Evolutionary conservation across 768 basidiomycete genomes (phyloP), one percentile per base, ranked within the genome.

Genomic region (Mycena amicta): DNA sequence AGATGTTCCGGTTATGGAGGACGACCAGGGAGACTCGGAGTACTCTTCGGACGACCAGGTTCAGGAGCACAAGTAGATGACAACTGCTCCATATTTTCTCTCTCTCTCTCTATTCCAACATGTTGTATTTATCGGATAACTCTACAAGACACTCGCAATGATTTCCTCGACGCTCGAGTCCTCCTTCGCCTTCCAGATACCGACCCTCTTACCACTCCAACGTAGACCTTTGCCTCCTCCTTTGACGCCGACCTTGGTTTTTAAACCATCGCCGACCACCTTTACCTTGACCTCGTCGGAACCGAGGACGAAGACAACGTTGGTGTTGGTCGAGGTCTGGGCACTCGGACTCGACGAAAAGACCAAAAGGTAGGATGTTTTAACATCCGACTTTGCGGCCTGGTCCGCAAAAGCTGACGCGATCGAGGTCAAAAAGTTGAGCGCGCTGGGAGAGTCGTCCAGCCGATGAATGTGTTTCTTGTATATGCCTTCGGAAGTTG

Each of bases 191-290:
- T 80, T 81, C 87, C 87, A 89, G 15, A 85, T 80, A 0, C 90
- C 90, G 5, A 70, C 77, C 55, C 79, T 81, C 69, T 92, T 88
- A 11, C 91, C 90, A 60, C 90, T 91, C 87, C 90, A 92, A 64
- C 81, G 83, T 18, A 74, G 63, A 1, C 89, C 90, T 66, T 88
- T 91, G 3, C 91, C 90, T 12, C 92, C 92, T 5, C 92, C 92
- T 73, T 87, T 93, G 47, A 89, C 77, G 8, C 77, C 76, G 27
- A 89, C 73, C 61, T 80, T 84, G 4, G 72, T 67, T 69, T 84
- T 90, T 41, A 89, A 68, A 25, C 68, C 75, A 3, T 85, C 85
- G 2, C 88, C 88, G 2, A 72, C 73, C 60, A 73, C 76, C 70
- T 86, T 89, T 18, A 90, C 86, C 11, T 72, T 73, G 52, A 80